phyloP scores from a whole-genome alignment of 345 rosid genomes.

The Anacardium occidentale region DNA sequence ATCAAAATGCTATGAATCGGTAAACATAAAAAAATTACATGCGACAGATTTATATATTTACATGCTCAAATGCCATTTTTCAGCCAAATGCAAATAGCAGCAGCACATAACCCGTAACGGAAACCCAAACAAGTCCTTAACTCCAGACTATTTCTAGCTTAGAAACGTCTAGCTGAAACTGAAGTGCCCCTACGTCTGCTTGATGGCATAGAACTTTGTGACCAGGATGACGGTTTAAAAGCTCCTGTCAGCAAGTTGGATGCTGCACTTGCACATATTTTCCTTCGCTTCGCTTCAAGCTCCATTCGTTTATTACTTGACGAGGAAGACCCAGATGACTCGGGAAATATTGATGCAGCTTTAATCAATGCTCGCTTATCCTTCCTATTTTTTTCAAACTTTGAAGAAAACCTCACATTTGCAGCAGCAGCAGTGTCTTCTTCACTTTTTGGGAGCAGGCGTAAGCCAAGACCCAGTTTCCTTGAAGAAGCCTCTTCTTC shows the following conservation, averaged over 20 bases:
- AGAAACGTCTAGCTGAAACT: slow-evolving; percentile 32
- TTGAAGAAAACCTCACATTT: slow-evolving; percentile 57
- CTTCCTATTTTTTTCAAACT: slow-evolving; percentile 73
- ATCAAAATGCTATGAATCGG: not conserved
- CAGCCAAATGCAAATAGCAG: not conserved
- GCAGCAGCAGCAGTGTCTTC: slow-evolving; percentile 68
- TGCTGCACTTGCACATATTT: slow-evolving; percentile 60
- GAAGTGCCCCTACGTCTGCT: slow-evolving; percentile 31
- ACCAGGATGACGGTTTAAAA: slow-evolving; percentile 69
- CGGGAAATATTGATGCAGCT: slow-evolving; percentile 68
- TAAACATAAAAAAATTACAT: not conserved
- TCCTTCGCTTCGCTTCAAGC: slow-evolving; percentile 82
- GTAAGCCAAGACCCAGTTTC: slow-evolving; percentile 72
- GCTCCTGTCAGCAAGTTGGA: slow-evolving; percentile 61
- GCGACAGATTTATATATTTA: not conserved
- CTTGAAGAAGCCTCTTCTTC: slow-evolving; percentile 77
- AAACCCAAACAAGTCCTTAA: not conserved
- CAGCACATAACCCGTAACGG: not conserved
- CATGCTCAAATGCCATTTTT: not conserved
- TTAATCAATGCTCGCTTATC: slow-evolving; percentile 73
- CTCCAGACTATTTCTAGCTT: slow-evolving; percentile 13
- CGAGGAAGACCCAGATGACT: slow-evolving; percentile 38
- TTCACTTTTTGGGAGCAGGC: slow-evolving; percentile 62
- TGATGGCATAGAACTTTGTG: slow-evolving; percentile 32
- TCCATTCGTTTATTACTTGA: slow-evolving; percentile 54